phyloP scores from a whole-genome alignment of 1,284 basidiomycete genomes.

The Phenoliferia sp. region DNA sequence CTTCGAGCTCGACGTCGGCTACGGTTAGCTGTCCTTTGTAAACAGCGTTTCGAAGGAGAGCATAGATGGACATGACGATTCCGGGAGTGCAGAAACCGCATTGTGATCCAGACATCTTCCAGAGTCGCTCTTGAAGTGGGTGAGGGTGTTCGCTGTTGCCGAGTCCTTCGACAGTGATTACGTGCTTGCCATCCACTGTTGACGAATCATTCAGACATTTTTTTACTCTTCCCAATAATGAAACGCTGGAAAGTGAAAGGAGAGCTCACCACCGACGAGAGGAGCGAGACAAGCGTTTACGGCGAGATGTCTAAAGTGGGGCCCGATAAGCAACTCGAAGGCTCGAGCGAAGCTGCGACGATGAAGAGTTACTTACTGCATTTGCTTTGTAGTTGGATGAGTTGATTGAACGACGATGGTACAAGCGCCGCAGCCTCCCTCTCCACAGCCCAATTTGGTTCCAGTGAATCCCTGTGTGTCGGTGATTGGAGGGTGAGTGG shows the following conservation, averaged over 20 bases:
- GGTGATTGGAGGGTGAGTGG: background rate
- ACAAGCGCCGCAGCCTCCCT: constrained; percentile 44
- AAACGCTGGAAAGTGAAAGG: no score
- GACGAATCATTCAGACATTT: background rate
- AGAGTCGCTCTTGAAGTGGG: constrained; percentile 43
- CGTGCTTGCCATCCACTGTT: constrained; percentile 42
- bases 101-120: constrained; percentile 40
- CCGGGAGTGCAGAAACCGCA: constrained; percentile 40
- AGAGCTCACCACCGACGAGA: constrained; percentile 20
- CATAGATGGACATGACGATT: constrained; percentile 43
- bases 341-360: background rate
- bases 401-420: constrained; percentile 37
- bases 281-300: constrained; percentile 45
- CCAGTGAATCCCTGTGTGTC: constrained; percentile 37
- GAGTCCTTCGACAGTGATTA: constrained; percentile 42
- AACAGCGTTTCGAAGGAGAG: constrained; percentile 38
- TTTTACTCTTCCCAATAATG: background rate
- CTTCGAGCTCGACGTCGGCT: constrained; percentile 40
- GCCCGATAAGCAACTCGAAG: no score
- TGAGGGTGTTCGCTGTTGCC: constrained; percentile 41
- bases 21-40: constrained; percentile 36
- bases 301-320: constrained; percentile 36
- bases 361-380: background rate
- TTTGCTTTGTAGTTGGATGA: background rate
- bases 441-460: constrained; percentile 44